A percentile compares a stretch with the other conserved stretches of the same genome.
These are phyloP conservation scores for Candida jianshihensis DNA, from an alignment of 805 yeast species.

Conservation along the genomic window DNA sequence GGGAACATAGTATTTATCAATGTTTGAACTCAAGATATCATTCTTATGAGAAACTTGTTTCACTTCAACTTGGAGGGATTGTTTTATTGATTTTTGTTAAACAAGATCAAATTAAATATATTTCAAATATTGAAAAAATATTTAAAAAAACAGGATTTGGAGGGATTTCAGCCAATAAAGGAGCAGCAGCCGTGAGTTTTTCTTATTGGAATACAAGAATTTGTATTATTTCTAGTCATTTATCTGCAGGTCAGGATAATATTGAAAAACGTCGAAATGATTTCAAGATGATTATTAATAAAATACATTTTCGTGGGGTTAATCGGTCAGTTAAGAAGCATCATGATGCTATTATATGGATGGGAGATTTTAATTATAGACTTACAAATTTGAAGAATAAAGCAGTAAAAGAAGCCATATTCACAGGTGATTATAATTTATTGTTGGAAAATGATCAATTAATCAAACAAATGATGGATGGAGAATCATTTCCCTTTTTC, in stretches of 20 bases:
- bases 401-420: conserved; percentile 52
- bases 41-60: conserved; percentile 38
- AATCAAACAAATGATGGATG: conserved; percentile 62
- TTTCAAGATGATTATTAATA: conserved; percentile 69
- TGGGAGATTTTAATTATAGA: conserved; percentile 92
- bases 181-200: conserved; percentile 70
- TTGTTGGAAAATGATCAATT: conserved; percentile 75
- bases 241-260: conserved; percentile 88
- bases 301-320: conserved; percentile 51
- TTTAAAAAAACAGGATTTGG: conserved; percentile 90
- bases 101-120: conserved; percentile 40
- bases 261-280: conserved; percentile 81
- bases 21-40: conserved; percentile 34
- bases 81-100: conserved; percentile 62
- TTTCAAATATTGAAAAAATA: conserved; percentile 61
- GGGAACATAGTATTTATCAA: conserved; percentile 58
- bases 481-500: conserved; percentile 75
- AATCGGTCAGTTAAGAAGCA: conserved; percentile 55
- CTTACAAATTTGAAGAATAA: conserved; percentile 59
- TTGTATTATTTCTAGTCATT: conserved; percentile 78
- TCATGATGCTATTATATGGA: conserved; percentile 80
- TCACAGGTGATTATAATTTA: conserved; percentile 37
- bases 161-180: conserved; percentile 80
- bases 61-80: conserved; percentile 83
- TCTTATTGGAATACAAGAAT: conserved; percentile 58